phyloP scores from a whole-genome alignment of 306 rosid species.

The Lathyrus tuberosus region DNA sequence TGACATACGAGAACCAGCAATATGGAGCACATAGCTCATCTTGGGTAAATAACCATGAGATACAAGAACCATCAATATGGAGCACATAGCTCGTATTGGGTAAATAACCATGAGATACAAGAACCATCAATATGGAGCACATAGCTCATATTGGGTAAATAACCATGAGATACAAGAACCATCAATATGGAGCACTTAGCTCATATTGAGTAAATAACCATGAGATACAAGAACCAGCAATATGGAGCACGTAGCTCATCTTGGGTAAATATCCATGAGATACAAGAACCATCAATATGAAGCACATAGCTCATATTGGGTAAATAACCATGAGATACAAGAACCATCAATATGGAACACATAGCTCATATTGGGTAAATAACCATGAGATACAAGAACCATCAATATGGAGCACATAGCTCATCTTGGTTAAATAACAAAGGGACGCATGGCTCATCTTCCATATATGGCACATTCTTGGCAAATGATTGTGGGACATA shows the following conservation, averaged over 20 bases:
- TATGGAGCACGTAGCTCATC: no score
- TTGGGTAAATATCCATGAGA: no score
- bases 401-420: no score
- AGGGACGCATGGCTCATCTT: neutral
- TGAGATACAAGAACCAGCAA: no score
- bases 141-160: neutral
- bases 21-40: neutral
- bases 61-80: neutral
- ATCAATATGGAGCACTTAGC: neutral
- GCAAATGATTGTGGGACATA: neutral
- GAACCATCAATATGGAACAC: no score
- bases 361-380: no score
- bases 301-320: no score
- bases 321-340: no score
- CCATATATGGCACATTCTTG: neutral
- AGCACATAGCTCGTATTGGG: neutral
- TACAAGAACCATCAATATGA: no score
- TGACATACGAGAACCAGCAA: neutral
- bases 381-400: no score
- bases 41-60: neutral
- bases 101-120: neutral
- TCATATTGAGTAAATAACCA: neutral
- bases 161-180: neutral
- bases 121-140: neutral
- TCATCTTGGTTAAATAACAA: neutral